Evolutionary conservation across 257 asterid species (phyloP).

Genomic region (Datura wrightii): DNA sequence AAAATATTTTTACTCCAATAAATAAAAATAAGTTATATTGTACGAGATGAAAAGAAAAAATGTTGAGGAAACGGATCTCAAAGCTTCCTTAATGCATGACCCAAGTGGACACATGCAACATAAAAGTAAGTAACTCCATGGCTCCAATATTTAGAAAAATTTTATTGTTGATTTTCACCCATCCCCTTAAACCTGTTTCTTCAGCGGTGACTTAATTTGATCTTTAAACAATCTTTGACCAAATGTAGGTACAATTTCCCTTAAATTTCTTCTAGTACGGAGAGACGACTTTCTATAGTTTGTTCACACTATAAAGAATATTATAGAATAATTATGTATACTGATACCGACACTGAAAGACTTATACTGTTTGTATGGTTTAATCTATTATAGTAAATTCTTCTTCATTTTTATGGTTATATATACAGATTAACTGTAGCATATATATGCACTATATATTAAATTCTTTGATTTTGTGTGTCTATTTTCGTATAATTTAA

Average conservation of each 20-base stretch:
- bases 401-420: no score
- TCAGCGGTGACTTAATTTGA: background rate
- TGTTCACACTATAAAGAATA: background rate
- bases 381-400: no score
- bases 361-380: no score
- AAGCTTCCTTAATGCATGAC: constrained; percentile 18
- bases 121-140: background rate
- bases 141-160: background rate
- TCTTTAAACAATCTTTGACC: constrained; percentile 9
- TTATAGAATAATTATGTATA: no score
- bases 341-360: no score
- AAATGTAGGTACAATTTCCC: background rate
- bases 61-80: constrained; percentile 14
- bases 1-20: no score
- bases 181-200: background rate
- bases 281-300: background rate
- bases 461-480: no score
- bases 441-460: no score
- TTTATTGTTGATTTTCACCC: constrained; percentile 1
- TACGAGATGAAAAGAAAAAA: background rate
- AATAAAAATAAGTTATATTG: no score
- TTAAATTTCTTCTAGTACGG: background rate
- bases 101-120: constrained; percentile 30
- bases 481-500: no score
- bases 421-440: no score